Conservation (phyloP, 805 yeast species). For the Candida ponderosae region DNA sequence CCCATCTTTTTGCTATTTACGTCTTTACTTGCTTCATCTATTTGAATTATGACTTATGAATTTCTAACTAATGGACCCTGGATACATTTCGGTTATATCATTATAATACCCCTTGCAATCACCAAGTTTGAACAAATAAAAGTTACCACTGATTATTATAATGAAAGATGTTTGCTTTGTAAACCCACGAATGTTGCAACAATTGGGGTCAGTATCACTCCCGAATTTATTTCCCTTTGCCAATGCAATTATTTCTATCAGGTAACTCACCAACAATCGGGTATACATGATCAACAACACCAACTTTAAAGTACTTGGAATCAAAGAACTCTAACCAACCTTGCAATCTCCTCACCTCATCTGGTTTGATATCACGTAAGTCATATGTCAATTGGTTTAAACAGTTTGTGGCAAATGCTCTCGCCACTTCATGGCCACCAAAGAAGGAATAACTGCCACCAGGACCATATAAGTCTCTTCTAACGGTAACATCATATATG, state of each 20-base stretch:
- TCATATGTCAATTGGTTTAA: constrained; percentile 48
- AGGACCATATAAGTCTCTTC: constrained; percentile 37
- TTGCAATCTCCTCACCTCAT: constrained; percentile 16
- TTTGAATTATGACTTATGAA: too few relatives aligned
- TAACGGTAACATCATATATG: constrained; percentile 44
- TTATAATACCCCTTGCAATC: too few relatives aligned
- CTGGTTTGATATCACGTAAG: constrained; percentile 38
- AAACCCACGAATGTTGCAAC: too few relatives aligned
- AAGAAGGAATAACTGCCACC: constrained; percentile 38
- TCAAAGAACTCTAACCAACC: constrained; percentile 22
- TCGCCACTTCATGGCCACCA: constrained; percentile 46
- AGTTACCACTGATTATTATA: too few relatives aligned
- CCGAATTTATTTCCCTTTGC: too few relatives aligned
- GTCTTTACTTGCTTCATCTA: too few relatives aligned
- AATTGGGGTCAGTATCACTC: too few relatives aligned
- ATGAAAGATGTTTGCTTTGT: too few relatives aligned
- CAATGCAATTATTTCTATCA: constrained; percentile 13
- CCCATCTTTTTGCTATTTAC: too few relatives aligned
- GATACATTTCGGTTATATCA: too few relatives aligned
- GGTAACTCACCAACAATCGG: constrained; percentile 4
- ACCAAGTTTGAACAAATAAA: too few relatives aligned
- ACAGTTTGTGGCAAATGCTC: constrained; percentile 56
- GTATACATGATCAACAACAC: constrained; percentile 7
- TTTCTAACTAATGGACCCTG: too few relatives aligned
- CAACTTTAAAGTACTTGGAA: constrained; percentile 16